Evolutionary conservation across 768 basidiomycete species (phyloP).

Genomic region (Chiua virens): DNA sequence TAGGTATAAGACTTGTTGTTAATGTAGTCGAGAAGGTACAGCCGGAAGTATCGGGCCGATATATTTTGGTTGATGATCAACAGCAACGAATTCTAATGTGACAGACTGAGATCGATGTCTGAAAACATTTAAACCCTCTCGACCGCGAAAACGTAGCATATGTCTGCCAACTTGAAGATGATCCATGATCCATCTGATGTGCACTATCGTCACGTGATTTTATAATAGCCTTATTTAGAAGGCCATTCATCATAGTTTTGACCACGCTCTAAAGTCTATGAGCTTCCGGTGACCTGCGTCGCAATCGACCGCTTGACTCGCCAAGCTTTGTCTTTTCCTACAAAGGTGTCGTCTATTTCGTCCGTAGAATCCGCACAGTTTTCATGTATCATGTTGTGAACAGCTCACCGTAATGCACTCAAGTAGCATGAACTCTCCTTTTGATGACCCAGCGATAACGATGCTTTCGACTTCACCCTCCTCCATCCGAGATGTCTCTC

Average conservation of each 20-base stretch:
- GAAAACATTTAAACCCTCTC: no score
- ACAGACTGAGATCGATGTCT: no score
- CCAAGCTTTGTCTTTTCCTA: neutral
- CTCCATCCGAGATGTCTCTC: constrained; percentile 41
- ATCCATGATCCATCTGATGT: no score
- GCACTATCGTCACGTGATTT: constrained; percentile 10
- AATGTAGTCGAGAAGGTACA: no score
- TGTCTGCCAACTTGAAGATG: no score
- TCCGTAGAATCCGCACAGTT: neutral
- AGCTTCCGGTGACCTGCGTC: neutral
- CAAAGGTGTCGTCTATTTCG: constrained; percentile 16
- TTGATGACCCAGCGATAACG: constrained; percentile 28
- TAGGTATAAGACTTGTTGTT: no score
- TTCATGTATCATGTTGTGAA: neutral
- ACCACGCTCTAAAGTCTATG: neutral
- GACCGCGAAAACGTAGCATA: no score
- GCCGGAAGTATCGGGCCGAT: no score
- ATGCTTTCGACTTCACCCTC: constrained; percentile 42
- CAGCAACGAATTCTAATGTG: no score
- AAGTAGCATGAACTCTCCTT: constrained; percentile 39
- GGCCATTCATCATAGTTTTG: neutral
- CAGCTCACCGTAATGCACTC: neutral
- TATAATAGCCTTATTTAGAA: no score
- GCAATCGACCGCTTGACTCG: neutral
- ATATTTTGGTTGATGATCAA: no score